Evolutionary conservation across 1,139 yeast species (phyloP).

Genomic region (Candida tropicalis): DNA sequence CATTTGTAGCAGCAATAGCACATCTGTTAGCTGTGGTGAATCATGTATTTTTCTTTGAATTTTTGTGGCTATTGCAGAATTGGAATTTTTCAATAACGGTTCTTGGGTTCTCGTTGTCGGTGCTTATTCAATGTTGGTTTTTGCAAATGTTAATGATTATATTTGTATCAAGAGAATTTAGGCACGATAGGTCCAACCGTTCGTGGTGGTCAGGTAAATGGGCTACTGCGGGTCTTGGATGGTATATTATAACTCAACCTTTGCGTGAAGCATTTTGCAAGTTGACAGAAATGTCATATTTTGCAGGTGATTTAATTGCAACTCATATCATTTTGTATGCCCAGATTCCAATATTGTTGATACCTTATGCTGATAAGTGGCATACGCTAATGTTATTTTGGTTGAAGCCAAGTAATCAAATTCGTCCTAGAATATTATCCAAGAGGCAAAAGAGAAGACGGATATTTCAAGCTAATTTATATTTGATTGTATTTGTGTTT

Average conservation of each 20-base stretch:
- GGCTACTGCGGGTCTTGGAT: conserved; percentile 56
- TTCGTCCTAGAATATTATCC: conserved; percentile 41
- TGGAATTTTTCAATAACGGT: conserved; percentile 54
- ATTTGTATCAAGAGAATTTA: conserved; percentile 52
- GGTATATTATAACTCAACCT: conserved; percentile 54
- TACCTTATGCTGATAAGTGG: conserved; percentile 68
- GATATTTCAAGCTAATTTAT: conserved; percentile 35
- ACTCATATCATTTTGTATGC: conserved; percentile 54
- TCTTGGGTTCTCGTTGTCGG: conserved; percentile 47
- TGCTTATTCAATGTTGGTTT: conserved; percentile 46
- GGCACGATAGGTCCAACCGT: conserved; percentile 50
- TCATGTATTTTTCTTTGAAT: conserved; percentile 49
- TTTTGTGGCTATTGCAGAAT: conserved; percentile 54
- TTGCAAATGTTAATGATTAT: conserved; percentile 41
- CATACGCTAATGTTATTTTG: conserved; percentile 82
- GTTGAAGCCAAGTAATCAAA: conserved; percentile 65
- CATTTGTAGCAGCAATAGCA: conserved; percentile 44
- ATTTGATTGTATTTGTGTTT: conserved; percentile 40
- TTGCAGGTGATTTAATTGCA: conserved; percentile 53
- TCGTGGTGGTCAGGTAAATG: conserved; percentile 77
- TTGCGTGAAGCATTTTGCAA: conserved; percentile 57
- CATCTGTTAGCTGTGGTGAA: conserved; percentile 46
- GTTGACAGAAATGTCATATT: conserved; percentile 54
- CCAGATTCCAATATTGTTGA: conserved; percentile 54
- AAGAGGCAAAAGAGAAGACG: conserved; percentile 35